Base-by-base conservation (phyloP, 139 green algal species). In the Haematococcus lacustris region DNA sequence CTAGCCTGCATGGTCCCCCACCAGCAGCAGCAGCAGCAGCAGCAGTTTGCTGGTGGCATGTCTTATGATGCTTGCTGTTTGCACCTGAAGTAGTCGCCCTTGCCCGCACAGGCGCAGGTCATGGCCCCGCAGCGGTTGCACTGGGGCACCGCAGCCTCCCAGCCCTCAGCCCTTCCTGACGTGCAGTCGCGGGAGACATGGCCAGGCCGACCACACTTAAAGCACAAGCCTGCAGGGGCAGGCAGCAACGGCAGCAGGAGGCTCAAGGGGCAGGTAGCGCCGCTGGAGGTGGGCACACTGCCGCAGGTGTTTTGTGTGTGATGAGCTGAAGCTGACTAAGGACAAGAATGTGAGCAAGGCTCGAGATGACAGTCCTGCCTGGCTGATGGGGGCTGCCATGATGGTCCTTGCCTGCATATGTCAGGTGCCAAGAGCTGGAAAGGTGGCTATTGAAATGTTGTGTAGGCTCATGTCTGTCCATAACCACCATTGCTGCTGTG, bases 41-140 rank as follows among this genome's bases (percentile, higher is more conserved):
- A 41, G 3, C 3, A 35, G 38, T 28, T n/a, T 39, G 34, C 35
- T 13, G 34, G 3, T 33, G 0, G 65, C 65, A 34, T 37, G 13
- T 68, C 33, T 66, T n/a, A n/a, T 47, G 28, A 26, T 26, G 32
- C 7, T 69, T 26, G 6, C 34, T 25, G 13, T 71, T 38, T 78
- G n/a, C 73, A 91, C 84, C 84, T 80, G 63, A 86, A 78, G 47
- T 79, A 89, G 73, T 92, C 88, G 0, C 67, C 73, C 32, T 85
- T 80, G 6, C 73, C 76, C 0, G 79, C 79, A 32, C 76, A 84
- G 0, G 78, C 71, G 82, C 89, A 93, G 38, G 53, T 73, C 2
- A 40, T 37, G 0, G 61, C 71, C 1, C 85, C 90, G 79, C 90
- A 95, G 23, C 86, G 80, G 76, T 87, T 66, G 81, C 90, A 95